These are phyloP conservation scores for Solanum bulbocastanum DNA, from an alignment of 257 asterid genomes.

Conservation along the genomic window DNA sequence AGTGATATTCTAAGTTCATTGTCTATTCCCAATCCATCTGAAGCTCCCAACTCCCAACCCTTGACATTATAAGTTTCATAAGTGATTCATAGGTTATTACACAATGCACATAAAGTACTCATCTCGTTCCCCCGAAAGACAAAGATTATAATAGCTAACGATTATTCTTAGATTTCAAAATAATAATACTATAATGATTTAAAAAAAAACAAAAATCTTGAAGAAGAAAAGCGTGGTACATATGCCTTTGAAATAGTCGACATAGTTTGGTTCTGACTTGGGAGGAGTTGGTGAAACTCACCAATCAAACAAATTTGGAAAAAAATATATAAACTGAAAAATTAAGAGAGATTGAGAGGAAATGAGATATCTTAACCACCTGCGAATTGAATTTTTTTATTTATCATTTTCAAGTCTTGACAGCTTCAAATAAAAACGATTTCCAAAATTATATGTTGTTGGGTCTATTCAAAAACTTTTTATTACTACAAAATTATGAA, in stretches of 20 bases:
- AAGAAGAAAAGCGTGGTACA: background rate
- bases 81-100: no score
- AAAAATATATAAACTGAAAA: no score
- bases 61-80: no score
- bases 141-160: no score
- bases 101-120: no score
- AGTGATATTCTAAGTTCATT: background rate
- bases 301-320: background rate
- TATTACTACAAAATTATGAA: no score
- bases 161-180: no score
- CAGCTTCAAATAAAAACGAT: background rate
- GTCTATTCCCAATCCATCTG: no score
- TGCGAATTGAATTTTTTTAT: no score
- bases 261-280: background rate
- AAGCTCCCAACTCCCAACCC: no score
- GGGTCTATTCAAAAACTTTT: no score
- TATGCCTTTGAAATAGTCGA: background rate
- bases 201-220: background rate
- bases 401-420: background rate
- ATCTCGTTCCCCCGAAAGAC: no score
- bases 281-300: background rate
- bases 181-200: background rate
- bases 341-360: background rate
- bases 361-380: background rate
- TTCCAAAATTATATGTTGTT: background rate